Percentiles rank a stretch among this genome's conserved stretches.
Conservation (phyloP, 1,284 basidiomycete species). For the Phenoliferia sp. region DNA sequence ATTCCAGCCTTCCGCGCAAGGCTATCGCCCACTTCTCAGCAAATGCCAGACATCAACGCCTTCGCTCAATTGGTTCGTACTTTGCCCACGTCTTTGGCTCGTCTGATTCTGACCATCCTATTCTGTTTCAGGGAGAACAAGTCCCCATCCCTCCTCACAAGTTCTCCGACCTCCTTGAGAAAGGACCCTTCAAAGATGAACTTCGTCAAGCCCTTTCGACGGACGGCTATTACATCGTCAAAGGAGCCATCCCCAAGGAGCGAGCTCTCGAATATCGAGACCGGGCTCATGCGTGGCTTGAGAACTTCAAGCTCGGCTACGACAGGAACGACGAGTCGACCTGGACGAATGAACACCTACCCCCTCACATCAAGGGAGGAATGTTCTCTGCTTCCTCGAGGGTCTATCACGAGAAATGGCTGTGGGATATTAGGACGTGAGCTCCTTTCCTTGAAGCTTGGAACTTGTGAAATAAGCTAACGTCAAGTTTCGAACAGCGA, state of each 20-base stretch:
- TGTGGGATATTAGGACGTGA: constrained; percentile 14
- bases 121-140: neutral
- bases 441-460: neutral
- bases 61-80: too few relatives aligned
- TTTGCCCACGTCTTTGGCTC: too few relatives aligned
- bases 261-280: constrained; percentile 32
- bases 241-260: constrained; percentile 33
- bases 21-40: too few relatives aligned
- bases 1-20: too few relatives aligned
- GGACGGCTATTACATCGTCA: constrained; percentile 37
- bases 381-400: neutral
- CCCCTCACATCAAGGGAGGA: constrained; percentile 18
- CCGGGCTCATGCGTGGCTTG: constrained; percentile 36
- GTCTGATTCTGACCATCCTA: too few relatives aligned
- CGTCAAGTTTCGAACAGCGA: constrained; percentile 28
- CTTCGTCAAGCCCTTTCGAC: constrained; percentile 35
- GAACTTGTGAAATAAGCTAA: neutral
- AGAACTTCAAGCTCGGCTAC: constrained; percentile 37
- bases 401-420: neutral
- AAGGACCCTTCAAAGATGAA: constrained; percentile 22
- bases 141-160: neutral
- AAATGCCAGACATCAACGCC: too few relatives aligned
- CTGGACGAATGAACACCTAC: constrained; percentile 32
- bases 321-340: constrained; percentile 36
- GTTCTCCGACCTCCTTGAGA: constrained; percentile 6